Conservation (phyloP, 2,329 filamentous ascomycete species). For the Teratosphaeria pseudoeucalypti region DNA sequence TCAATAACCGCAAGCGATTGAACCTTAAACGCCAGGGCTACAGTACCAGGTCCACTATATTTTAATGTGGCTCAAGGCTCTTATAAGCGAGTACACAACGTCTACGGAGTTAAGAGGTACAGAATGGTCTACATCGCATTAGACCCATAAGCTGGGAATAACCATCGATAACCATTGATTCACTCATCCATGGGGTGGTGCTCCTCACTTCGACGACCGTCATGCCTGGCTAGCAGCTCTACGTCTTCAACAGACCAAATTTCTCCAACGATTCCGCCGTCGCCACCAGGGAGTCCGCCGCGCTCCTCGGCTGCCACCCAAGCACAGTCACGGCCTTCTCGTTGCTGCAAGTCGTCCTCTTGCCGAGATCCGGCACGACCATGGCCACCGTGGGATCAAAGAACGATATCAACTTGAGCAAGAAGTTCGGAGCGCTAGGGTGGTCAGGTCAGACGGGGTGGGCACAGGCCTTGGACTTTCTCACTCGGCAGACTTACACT, state of each 20-base stretch:
- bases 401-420: conserved; percentile 9
- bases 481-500: not conserved
- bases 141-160: too few relatives aligned
- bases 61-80: too few relatives aligned
- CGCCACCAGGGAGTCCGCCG: conserved; percentile 15
- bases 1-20: not conserved
- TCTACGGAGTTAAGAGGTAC: too few relatives aligned
- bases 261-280: conserved; percentile 14
- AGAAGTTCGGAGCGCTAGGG: conserved; percentile 12
- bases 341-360: conserved; percentile 11
- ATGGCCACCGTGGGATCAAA: conserved; percentile 14
- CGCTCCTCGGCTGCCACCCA: conserved; percentile 15
- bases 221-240: not conserved
- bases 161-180: too few relatives aligned
- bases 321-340: conserved; percentile 18
- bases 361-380: conserved; percentile 16
- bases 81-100: too few relatives aligned
- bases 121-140: too few relatives aligned
- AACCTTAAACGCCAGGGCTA: too few relatives aligned
- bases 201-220: not conserved
- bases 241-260: conserved; percentile 10
- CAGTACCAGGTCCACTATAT: too few relatives aligned
- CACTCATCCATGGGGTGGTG: too few relatives aligned
- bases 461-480: not conserved
- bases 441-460: not conserved